Evolutionary conservation across 1,139 yeast species (phyloP).

Genomic region (Diutina neorugosa): DNA sequence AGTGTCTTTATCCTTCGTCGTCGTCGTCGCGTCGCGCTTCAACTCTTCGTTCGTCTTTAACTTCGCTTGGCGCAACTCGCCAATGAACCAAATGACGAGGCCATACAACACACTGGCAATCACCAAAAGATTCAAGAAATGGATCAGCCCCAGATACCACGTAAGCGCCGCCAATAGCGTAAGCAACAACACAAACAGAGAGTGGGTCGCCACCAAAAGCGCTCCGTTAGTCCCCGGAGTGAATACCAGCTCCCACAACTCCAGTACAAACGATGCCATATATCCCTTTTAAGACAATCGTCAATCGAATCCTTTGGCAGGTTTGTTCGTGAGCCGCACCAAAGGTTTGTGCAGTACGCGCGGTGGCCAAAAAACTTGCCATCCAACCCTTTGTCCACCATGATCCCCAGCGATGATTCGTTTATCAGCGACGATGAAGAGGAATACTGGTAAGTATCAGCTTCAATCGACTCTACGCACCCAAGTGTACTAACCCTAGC

Average conservation of each 20-base stretch:
- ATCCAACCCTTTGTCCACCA: not conserved
- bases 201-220: conserved; percentile 67
- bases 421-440: conserved; percentile 74
- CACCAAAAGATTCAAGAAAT: conserved; percentile 60
- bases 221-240: conserved; percentile 95
- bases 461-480: not conserved
- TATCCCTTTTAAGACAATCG: too few relatives aligned
- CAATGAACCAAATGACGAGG: conserved; percentile 78
- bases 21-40: conserved; percentile 8
- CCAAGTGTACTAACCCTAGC: conserved; percentile 24
- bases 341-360: not conserved
- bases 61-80: conserved; percentile 50
- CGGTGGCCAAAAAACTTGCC: conserved; percentile 2
- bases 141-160: conserved; percentile 55
- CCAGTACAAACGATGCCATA: conserved; percentile 36
- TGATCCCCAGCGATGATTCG: conserved; percentile 21
- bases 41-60: conserved; percentile 28
- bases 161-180: conserved; percentile 45
- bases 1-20: not conserved
- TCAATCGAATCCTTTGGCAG: too few relatives aligned
- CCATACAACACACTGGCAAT: conserved; percentile 67
- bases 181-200: conserved; percentile 46
- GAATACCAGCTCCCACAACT: conserved; percentile 81
- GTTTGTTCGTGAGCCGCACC: not conserved
- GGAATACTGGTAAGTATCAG: conserved; percentile 46